Evolutionary conservation across 805 yeast genomes (phyloP).

Genomic region (Nakazawaea laoshanensis): DNA sequence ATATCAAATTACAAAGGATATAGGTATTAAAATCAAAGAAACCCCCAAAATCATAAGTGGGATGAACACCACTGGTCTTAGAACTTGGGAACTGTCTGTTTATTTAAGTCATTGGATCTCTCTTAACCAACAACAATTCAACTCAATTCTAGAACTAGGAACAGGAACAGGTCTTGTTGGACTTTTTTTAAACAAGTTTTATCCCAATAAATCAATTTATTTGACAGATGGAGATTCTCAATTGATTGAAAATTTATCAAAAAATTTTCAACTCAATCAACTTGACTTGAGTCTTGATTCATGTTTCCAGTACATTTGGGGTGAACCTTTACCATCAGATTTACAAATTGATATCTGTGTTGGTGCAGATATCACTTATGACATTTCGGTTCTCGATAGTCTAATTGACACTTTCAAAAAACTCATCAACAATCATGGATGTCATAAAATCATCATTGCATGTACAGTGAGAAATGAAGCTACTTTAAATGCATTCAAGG

Average conservation of each 20-base stretch:
- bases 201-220: conserved; percentile 19
- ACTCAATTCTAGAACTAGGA: conserved; percentile 62
- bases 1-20: conserved; percentile 21
- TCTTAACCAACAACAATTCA: conserved; percentile 11
- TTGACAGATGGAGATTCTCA: conserved; percentile 65
- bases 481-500: conserved; percentile 39
- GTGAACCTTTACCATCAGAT: conserved; percentile 38
- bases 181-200: conserved; percentile 28
- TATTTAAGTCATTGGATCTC: conserved; percentile 42
- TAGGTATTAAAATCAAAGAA: conserved; percentile 35
- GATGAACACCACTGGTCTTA: conserved; percentile 75
- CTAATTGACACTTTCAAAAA: conserved; percentile 43
- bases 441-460: conserved; percentile 31
- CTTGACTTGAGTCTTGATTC: background rate
- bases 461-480: conserved; percentile 67
- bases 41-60: conserved; percentile 61
- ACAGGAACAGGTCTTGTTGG: conserved; percentile 86
- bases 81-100: conserved; percentile 93
- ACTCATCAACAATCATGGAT: conserved; percentile 17
- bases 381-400: conserved; percentile 45
- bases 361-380: conserved; percentile 90
- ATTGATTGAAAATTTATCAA: conserved; percentile 37
- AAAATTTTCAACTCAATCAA: conserved; percentile 38
- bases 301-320: conserved; percentile 40
- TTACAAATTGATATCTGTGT: conserved; percentile 35